Percentiles rank a stretch among this genome's conserved stretches.
phyloP scores from a whole-genome alignment of 1,284 basidiomycete species.

The Ganoderma multipileum region DNA sequence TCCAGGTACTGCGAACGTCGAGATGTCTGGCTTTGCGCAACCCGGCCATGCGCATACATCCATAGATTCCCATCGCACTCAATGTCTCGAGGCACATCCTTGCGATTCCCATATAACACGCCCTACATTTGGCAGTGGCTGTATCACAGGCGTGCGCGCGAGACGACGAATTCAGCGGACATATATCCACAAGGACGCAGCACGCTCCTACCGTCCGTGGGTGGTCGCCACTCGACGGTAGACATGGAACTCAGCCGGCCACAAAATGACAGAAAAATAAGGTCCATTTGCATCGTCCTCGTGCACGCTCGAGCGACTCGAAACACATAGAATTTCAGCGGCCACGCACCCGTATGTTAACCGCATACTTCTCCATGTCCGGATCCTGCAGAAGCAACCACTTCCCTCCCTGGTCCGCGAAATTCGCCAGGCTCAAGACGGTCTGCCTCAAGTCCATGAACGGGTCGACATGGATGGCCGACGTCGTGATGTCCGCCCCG shows the following conservation, averaged over 20 bases:
- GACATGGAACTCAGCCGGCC: neutral
- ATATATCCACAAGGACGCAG: neutral
- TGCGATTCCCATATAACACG: too few species aligned
- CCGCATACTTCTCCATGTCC: slow-evolving; percentile 31
- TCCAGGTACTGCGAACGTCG: too few species aligned
- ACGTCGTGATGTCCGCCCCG: neutral
- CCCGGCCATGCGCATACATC: neutral
- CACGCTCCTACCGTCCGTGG: neutral
- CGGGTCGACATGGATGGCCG: slow-evolving; percentile 35
- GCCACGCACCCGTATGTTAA: slow-evolving; percentile 41
- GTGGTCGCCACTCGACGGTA: neutral
- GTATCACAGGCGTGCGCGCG: too few species aligned
- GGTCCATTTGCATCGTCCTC: neutral
- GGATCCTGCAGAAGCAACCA: slow-evolving; percentile 36
- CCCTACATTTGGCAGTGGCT: too few species aligned
- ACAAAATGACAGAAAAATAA: neutral
- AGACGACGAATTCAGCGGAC: neutral
- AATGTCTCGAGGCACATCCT: too few species aligned
- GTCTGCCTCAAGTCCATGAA: slow-evolving; percentile 46
- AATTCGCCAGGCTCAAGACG: slow-evolving; percentile 39
- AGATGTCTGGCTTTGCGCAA: too few species aligned
- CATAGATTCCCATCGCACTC: neutral
- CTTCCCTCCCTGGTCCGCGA: slow-evolving; percentile 35
- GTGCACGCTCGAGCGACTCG: neutral
- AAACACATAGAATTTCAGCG: neutral